phyloP scores from a whole-genome alignment of 2,329 filamentous ascomycete genomes.

The Fusarium burgessii region DNA sequence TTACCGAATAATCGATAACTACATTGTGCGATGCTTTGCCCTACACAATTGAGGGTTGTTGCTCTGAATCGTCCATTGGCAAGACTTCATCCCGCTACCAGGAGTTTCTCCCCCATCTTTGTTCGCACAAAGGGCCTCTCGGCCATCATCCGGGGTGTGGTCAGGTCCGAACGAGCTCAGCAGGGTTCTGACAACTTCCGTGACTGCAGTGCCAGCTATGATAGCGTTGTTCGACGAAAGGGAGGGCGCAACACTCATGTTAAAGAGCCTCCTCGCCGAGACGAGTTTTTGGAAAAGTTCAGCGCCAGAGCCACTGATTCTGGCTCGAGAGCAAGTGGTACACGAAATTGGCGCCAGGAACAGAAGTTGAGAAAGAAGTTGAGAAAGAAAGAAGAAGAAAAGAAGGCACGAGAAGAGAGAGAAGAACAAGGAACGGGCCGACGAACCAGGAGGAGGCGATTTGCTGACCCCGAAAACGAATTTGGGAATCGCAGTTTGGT shows the following conservation, averaged over 20 bases:
- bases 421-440: slow-evolving; percentile 52
- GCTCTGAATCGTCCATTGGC: slow-evolving; percentile 40
- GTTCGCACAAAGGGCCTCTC: slow-evolving; percentile 62
- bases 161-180: slow-evolving; percentile 57
- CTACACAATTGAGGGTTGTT: slow-evolving; percentile 36
- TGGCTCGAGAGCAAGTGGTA: slow-evolving; percentile 20
- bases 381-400: slow-evolving; percentile 55
- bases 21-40: slow-evolving; percentile 48
- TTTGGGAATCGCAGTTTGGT: slow-evolving; percentile 70
- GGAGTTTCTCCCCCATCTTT: slow-evolving; percentile 29
- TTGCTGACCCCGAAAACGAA: slow-evolving; percentile 60
- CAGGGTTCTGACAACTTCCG: slow-evolving; percentile 30
- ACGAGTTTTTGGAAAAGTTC: slow-evolving; percentile 38
- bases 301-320: slow-evolving; percentile 47
- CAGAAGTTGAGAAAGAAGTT: slow-evolving; percentile 66
- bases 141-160: slow-evolving; percentile 76
- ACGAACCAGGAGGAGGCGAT: slow-evolving; percentile 63
- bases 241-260: not conserved
- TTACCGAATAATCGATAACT: slow-evolving; percentile 5
- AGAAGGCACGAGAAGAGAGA: slow-evolving; percentile 52
- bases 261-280: slow-evolving; percentile 14
- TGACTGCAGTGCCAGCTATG: not conserved
- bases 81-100: slow-evolving; percentile 3
- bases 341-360: slow-evolving; percentile 49
- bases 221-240: slow-evolving; percentile 1